phyloP scores from a whole-genome alignment of 306 rosid species.

The Albizia julibrissin region DNA sequence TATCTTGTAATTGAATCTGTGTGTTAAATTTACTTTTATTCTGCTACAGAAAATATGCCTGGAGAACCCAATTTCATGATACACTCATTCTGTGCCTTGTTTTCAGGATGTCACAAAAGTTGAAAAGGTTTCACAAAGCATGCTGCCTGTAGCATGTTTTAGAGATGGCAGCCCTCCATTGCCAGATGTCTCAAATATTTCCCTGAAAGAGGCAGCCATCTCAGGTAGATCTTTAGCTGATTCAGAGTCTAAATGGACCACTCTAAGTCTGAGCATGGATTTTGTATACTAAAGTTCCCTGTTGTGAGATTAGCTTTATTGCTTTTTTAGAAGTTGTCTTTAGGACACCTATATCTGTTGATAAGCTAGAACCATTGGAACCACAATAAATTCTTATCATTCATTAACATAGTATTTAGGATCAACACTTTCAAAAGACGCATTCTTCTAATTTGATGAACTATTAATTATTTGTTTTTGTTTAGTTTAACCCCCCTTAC shows the following conservation, averaged over 20 bases:
- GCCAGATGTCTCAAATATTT: slow-evolving; percentile 67
- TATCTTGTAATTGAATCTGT: background rate
- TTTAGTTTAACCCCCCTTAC: background rate
- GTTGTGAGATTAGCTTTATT: slow-evolving; percentile 1
- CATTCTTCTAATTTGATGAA: slow-evolving; percentile 6
- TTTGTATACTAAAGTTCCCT: slow-evolving; percentile 24
- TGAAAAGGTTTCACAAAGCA: slow-evolving; percentile 54
- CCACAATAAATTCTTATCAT: background rate
- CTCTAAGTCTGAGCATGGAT: slow-evolving; percentile 20
- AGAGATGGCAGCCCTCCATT: slow-evolving; percentile 92
- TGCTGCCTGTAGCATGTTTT: slow-evolving; percentile 75
- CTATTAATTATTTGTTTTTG: background rate
- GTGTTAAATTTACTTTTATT: background rate
- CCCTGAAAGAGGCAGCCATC: slow-evolving; percentile 55
- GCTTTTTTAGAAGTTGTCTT: background rate
- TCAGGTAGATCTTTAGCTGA: slow-evolving; percentile 41
- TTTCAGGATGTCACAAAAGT: slow-evolving; percentile 61
- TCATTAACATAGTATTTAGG: slow-evolving; percentile 4
- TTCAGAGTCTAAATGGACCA: slow-evolving; percentile 26
- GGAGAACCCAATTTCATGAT: slow-evolving; percentile 4
- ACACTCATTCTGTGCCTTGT: slow-evolving; percentile 22
- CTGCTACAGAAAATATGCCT: slow-evolving; percentile 15
- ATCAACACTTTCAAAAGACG: background rate
- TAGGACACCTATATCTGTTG: slow-evolving; percentile 3
- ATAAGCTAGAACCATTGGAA: background rate